Evolutionary conservation across 768 basidiomycete species (phyloP).

Genomic region (Rhodotorula kratochvilovae): DNA sequence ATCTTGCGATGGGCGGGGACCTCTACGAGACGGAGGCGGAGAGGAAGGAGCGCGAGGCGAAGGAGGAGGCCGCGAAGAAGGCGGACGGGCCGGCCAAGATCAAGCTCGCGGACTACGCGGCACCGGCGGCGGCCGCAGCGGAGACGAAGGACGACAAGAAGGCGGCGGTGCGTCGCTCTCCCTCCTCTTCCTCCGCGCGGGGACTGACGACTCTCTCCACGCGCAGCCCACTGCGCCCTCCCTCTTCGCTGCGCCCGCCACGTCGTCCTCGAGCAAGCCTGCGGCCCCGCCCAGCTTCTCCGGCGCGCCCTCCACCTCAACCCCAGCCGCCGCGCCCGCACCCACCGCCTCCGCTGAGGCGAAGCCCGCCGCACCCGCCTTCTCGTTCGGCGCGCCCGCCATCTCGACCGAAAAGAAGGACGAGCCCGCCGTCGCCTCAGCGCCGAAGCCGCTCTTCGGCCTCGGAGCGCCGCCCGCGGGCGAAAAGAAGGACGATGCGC

Average conservation of each 20-base stretch:
- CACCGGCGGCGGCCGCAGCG: neutral
- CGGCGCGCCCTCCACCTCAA: neutral
- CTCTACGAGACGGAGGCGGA: neutral
- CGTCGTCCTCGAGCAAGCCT: neutral
- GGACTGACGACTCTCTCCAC: no score
- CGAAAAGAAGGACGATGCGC: neutral
- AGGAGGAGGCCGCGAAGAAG: neutral
- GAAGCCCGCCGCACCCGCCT: neutral
- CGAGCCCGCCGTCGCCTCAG: neutral
- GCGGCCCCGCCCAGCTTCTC: neutral
- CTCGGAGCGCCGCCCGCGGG: neutral
- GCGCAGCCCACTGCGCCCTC: neutral
- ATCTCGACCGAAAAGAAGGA: neutral
- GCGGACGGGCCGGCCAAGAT: neutral
- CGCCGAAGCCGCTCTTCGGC: neutral
- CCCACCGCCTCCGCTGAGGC: no score
- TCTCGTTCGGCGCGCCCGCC: conserved; percentile 7
- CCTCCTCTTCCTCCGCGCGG: no score
- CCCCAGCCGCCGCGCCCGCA: neutral
- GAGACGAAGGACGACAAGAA: neutral
- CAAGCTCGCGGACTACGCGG: conserved; percentile 5
- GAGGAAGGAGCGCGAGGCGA: neutral
- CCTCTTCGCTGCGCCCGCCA: neutral
- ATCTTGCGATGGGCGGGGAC: conserved; percentile 16
- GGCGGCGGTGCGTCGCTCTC: no score